Evolutionary conservation across 176 grass and related monocot species (phyloP).

Genomic region (Ensete ventricosum): DNA sequence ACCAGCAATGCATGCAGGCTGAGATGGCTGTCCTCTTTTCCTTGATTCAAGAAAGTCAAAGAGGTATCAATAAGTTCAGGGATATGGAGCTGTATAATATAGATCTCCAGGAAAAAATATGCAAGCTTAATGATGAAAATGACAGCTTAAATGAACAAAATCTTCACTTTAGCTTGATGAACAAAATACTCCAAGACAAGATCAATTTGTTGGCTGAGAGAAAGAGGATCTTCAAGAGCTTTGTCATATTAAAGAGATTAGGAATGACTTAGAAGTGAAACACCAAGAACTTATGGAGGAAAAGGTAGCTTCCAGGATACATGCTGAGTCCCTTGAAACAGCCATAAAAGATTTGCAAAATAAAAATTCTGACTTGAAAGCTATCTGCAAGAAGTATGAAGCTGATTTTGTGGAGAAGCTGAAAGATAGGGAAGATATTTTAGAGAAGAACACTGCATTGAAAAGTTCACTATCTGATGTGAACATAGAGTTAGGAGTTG

Average conservation of each 20-base stretch:
- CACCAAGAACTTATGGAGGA: conserved; percentile 36
- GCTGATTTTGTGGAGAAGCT: conserved; percentile 59
- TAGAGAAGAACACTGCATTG: conserved; percentile 57
- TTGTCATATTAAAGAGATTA: conserved; percentile 16
- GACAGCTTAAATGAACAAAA: conserved; percentile 9
- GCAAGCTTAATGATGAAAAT: conserved; percentile 53
- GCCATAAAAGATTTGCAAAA: conserved; percentile 44
- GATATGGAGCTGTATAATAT: conserved; percentile 35
- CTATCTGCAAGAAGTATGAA: conserved; percentile 53
- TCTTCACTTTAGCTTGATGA: background rate
- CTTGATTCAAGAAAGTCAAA: conserved; percentile 30
- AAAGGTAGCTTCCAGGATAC: conserved; percentile 27
- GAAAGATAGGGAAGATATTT: conserved; percentile 50
- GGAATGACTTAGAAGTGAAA: conserved; percentile 44
- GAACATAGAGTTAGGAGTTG: conserved; percentile 48
- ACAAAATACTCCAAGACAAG: conserved; percentile 8
- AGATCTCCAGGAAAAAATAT: conserved; percentile 43
- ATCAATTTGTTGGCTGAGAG: conserved; percentile 14
- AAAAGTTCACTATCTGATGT: conserved; percentile 63
- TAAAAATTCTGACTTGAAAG: conserved; percentile 60
- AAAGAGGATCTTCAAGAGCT: conserved; percentile 11
- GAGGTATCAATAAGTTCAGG: conserved; percentile 34
- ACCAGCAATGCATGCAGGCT: conserved; percentile 34
- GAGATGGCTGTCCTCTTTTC: conserved; percentile 43
- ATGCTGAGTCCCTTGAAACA: conserved; percentile 19